Conservation (phyloP, 768 basidiomycete species). For the Xanthoconium stramineum region DNA sequence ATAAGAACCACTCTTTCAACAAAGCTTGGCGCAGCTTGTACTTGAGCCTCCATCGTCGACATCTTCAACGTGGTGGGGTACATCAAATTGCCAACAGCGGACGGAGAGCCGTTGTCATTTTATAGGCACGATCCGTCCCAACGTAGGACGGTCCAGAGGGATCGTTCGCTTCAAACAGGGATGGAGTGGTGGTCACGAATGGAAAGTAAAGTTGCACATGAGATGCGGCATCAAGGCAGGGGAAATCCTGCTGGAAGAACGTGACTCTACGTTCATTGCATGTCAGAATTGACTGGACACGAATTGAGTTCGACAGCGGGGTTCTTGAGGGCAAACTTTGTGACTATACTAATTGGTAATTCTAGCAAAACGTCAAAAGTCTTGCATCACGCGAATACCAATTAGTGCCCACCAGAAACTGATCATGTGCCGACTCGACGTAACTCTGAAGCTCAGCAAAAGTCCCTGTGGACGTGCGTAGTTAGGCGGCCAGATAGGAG, state of each 20-base stretch:
- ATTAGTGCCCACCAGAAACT: constrained; percentile 26
- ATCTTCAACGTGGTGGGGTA: not conserved
- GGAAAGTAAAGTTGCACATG: constrained; percentile 37
- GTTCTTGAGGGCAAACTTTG: constrained; percentile 33
- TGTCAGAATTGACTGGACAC: not conserved
- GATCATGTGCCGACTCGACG: constrained; percentile 24
- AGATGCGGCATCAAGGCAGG: constrained; percentile 31
- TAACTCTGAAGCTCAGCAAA: constrained; percentile 30
- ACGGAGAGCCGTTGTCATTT: constrained; percentile 27
- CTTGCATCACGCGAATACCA: not conserved
- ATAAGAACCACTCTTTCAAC: too few relatives aligned
- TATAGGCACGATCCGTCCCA: constrained; percentile 33
- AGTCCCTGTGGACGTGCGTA: constrained; percentile 12
- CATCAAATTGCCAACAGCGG: constrained; percentile 27
- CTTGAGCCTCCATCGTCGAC: too few relatives aligned
- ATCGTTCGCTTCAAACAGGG: constrained; percentile 22
- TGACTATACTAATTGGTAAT: constrained; percentile 29
- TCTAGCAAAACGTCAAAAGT: constrained; percentile 8
- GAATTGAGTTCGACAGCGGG: constrained; percentile 16
- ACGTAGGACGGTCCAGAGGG: constrained; percentile 7
- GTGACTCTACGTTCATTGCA: constrained; percentile 19
- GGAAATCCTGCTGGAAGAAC: constrained; percentile 34
- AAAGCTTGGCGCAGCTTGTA: too few relatives aligned
- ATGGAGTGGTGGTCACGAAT: constrained; percentile 33
- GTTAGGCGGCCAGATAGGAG: not conserved